A percentile compares a stretch with the other conserved stretches of the same genome.
Evolutionary conservation across 1,139 yeast genomes (phyloP).

Genomic region (Suhomyces chickasaworum): DNA sequence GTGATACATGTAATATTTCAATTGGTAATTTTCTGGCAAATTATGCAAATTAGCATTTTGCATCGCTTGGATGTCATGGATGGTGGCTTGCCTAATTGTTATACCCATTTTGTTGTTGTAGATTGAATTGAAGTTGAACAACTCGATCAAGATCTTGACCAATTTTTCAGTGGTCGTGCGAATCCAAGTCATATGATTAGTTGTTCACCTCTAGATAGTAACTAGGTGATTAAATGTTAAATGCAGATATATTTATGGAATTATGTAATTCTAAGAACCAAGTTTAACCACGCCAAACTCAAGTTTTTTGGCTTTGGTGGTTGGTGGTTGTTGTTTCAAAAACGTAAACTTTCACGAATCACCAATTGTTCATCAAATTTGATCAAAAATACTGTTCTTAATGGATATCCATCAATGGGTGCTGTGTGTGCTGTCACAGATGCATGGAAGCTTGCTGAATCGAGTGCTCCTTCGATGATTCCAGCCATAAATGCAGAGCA

Average conservation of each 20-base stretch:
- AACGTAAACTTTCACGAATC: slow-evolving; percentile 50
- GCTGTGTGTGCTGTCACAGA: slow-evolving; percentile 87
- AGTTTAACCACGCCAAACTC: too few species aligned
- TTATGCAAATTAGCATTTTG: slow-evolving; percentile 93
- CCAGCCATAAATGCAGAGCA: slow-evolving; percentile 92
- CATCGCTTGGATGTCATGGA: slow-evolving; percentile 88
- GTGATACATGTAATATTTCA: slow-evolving; percentile 93
- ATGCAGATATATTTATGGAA: not conserved
- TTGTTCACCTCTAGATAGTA: too few species aligned
- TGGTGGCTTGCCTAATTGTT: slow-evolving; percentile 85
- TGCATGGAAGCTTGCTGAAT: slow-evolving; percentile 78
- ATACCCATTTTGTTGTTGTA: slow-evolving; percentile 58
- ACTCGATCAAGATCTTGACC: not conserved
- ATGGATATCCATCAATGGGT: slow-evolving; percentile 62
- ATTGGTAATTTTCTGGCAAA: slow-evolving; percentile 90
- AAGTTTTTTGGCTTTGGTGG: too few species aligned
- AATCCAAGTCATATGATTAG: not conserved
- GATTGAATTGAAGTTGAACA: not conserved
- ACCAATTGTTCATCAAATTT: slow-evolving; percentile 67
- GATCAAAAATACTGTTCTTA: slow-evolving; percentile 80
- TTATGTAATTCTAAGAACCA: too few species aligned
- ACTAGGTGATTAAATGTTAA: not conserved
- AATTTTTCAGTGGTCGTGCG: slow-evolving; percentile 12
- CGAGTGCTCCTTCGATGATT: slow-evolving; percentile 84
- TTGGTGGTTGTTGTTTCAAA: too few species aligned